These are phyloP conservation scores for Apophysomyces variabilis DNA, from an alignment of 371 early-diverging fungal species.

Conservation along the genomic window DNA sequence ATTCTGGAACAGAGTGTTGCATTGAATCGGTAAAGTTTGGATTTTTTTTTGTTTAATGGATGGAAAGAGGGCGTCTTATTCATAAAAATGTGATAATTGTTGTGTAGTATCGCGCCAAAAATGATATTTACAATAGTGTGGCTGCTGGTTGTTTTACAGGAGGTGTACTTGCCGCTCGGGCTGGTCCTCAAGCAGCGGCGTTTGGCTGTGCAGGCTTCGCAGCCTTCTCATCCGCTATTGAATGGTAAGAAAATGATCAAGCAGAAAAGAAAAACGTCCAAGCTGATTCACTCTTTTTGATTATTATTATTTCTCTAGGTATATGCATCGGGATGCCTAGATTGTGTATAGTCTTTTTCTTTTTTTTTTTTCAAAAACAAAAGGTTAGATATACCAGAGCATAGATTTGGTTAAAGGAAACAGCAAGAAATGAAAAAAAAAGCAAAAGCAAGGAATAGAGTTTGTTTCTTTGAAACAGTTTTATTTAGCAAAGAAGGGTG, in stretches of 20 bases:
- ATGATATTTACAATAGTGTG: conserved; percentile 90
- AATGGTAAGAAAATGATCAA: conserved; percentile 59
- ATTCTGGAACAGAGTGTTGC: conserved; percentile 91
- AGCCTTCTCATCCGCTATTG: conserved; percentile 93
- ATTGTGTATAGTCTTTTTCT: background rate
- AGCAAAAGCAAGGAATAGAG: no score
- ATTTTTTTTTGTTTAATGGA: background rate
- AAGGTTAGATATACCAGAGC: no score
- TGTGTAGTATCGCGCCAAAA: conserved; percentile 87
- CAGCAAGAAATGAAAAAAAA: no score
- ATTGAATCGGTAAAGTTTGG: conserved; percentile 80
- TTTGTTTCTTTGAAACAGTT: no score
- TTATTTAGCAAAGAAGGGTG: no score
- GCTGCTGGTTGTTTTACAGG: conserved; percentile 95
- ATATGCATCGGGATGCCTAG: conserved; percentile 6
- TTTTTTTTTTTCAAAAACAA: background rate
- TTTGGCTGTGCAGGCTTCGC: conserved; percentile 95
- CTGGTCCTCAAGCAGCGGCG: conserved; percentile 79
- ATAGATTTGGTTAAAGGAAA: no score
- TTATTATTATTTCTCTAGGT: background rate
- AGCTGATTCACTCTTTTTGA: conserved; percentile 9
- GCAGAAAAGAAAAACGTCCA: conserved; percentile 32
- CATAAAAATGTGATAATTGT: background rate
- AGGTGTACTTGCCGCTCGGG: conserved; percentile 81
- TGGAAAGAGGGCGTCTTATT: background rate